Conservation (phyloP, 805 yeast genomes). For the Saccharomycopsis sp. region DNA sequence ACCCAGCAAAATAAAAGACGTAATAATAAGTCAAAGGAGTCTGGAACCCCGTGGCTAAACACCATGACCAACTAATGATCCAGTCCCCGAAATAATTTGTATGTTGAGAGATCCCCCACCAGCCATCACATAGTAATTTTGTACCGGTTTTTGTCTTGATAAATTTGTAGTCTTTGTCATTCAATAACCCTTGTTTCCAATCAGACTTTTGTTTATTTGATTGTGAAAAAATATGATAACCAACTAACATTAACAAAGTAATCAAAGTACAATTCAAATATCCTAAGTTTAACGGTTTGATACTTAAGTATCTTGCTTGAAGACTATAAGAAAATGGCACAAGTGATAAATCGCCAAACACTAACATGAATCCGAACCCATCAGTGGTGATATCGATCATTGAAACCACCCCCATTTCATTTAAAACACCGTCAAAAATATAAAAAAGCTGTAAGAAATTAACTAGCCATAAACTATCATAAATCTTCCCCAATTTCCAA, state of each 20-base stretch:
- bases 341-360: constrained; percentile 87
- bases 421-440: constrained; percentile 82
- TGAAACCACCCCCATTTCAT: constrained; percentile 79
- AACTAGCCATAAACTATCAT: constrained; percentile 65
- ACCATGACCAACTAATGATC: constrained; percentile 86
- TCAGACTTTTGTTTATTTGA: constrained; percentile 78
- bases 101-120: constrained; percentile 95
- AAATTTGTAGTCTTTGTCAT: constrained; percentile 48
- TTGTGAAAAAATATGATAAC: constrained; percentile 74
- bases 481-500: constrained; percentile 31
- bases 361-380: constrained; percentile 94
- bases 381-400: constrained; percentile 97
- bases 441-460: constrained; percentile 67
- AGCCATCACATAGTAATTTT: constrained; percentile 74
- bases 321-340: constrained; percentile 87
- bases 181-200: constrained; percentile 69
- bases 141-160: constrained; percentile 72
- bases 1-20: constrained; percentile 67
- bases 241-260: constrained; percentile 40
- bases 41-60: constrained; percentile 75
- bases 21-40: constrained; percentile 85
- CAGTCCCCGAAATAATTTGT: constrained; percentile 95
- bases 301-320: constrained; percentile 73
- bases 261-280: constrained; percentile 29
- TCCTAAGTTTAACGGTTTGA: constrained; percentile 48